A percentile compares a stretch with the other conserved stretches of the same genome.
Conservation (phyloP, 2,329 filamentous ascomycete genomes). For the Trichoderma endophyticum region DNA sequence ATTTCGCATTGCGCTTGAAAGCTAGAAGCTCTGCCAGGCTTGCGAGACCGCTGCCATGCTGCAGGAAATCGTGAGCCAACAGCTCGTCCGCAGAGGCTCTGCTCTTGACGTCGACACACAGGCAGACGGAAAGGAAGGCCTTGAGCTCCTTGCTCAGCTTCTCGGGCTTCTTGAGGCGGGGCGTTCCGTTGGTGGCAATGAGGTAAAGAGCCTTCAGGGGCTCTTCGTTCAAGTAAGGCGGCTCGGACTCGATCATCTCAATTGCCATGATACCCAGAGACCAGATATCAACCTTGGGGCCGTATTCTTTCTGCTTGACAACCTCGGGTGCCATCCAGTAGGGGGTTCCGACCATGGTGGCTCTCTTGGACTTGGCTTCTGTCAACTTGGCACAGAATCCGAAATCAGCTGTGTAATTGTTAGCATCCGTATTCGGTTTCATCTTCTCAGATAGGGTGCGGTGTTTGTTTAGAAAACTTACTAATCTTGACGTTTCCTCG, state of each 20-base stretch:
- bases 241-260: constrained; percentile 99
- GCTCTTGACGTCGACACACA: constrained; percentile 95
- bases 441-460: not conserved
- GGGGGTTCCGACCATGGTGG: constrained; percentile 97
- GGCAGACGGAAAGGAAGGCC: constrained; percentile 90
- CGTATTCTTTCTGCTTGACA: constrained; percentile 99
- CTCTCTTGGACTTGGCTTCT: constrained; percentile 92
- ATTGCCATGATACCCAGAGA: constrained; percentile 99
- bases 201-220: constrained; percentile 95
- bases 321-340: constrained; percentile 99
- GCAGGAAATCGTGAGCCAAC: constrained; percentile 88
- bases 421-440: constrained; percentile 14
- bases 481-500: constrained; percentile 97
- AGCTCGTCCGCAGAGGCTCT: constrained; percentile 89
- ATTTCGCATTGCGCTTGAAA: constrained; percentile 75
- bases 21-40: constrained; percentile 84
- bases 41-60: constrained; percentile 78
- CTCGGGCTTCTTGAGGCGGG: constrained; percentile 95
- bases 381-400: constrained; percentile 99
- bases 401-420: constrained; percentile 75
- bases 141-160: constrained; percentile 98
- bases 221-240: constrained; percentile 96
- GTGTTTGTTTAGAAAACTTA: constrained; percentile 48
- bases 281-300: constrained; percentile 98
- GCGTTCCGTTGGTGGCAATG: constrained; percentile 96